Evolutionary conservation across 2,329 filamentous ascomycete species (phyloP).

Genomic region (Elsinoe ampelina): DNA sequence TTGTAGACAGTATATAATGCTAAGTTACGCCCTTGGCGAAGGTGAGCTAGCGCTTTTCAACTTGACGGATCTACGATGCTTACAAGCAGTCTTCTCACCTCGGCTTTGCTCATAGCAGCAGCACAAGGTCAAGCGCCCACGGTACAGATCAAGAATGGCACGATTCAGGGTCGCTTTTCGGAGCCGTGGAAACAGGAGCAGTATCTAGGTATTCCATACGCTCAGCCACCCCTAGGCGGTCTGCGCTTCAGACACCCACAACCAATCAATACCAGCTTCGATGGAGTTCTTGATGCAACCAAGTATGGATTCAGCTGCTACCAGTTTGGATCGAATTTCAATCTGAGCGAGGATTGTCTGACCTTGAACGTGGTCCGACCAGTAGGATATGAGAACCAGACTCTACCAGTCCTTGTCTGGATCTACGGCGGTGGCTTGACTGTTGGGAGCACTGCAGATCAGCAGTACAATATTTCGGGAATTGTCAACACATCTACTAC

Average conservation of each 20-base stretch:
- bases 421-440: slow-evolving; percentile 18
- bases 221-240: slow-evolving; percentile 27
- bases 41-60: not conserved
- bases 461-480: slow-evolving; percentile 18
- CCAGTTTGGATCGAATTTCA: slow-evolving; percentile 34
- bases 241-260: slow-evolving; percentile 28
- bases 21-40: too few species aligned
- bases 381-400: slow-evolving; percentile 18
- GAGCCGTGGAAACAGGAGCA: slow-evolving; percentile 36
- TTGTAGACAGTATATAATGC: not conserved
- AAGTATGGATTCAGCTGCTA: slow-evolving; percentile 40
- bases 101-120: not conserved
- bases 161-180: slow-evolving; percentile 31
- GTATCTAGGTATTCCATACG: slow-evolving; percentile 37
- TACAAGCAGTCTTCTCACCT: not conserved
- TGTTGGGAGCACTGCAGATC: slow-evolving; percentile 18
- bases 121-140: slow-evolving; percentile 21
- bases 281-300: slow-evolving; percentile 31
- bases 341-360: slow-evolving; percentile 43
- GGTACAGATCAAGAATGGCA: slow-evolving; percentile 36
- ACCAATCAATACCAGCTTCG: slow-evolving; percentile 30
- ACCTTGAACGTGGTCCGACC: slow-evolving; percentile 28
- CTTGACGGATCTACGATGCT: not conserved
- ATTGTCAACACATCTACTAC: slow-evolving; percentile 35
- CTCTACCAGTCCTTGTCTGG: slow-evolving; percentile 18